These are phyloP conservation scores for Gonium pectorale DNA, from an alignment of 139 green algal species.

Conservation along the genomic window DNA sequence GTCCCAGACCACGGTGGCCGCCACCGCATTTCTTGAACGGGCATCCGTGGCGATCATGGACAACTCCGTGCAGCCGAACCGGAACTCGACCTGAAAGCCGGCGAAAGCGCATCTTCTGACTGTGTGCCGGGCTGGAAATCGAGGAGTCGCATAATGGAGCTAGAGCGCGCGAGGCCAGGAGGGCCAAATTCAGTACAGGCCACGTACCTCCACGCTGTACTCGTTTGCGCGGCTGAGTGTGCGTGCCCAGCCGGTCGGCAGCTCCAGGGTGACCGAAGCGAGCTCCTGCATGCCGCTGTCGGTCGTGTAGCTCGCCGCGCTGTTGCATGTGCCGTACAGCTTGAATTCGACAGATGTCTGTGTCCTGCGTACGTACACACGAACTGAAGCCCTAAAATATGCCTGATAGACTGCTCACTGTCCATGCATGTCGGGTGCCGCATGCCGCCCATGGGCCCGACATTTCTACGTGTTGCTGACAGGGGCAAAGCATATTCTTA, in stretches of 20 bases:
- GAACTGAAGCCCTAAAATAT: too few species aligned
- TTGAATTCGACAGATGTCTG: background rate
- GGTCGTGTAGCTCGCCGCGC: background rate
- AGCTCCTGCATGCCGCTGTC: background rate
- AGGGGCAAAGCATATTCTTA: too few species aligned
- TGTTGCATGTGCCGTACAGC: background rate
- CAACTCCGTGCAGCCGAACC: slow-evolving; percentile 23
- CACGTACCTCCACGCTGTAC: background rate
- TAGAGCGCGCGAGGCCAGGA: too few species aligned
- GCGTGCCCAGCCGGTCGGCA: background rate
- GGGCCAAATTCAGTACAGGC: too few species aligned
- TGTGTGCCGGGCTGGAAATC: too few species aligned
- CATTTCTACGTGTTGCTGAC: too few species aligned
- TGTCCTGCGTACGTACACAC: too few species aligned
- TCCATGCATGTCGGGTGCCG: background rate
- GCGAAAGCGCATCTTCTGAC: too few species aligned
- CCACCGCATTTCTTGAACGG: background rate
- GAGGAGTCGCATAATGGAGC: too few species aligned
- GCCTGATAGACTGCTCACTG: background rate
- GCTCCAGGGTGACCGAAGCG: background rate
- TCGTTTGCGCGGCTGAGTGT: background rate
- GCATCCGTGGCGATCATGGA: background rate
- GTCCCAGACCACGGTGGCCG: background rate
- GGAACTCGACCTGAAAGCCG: slow-evolving; percentile 27
- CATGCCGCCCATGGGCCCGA: background rate